Evolutionary conservation across 2,329 filamentous ascomycete genomes (phyloP).

Genomic region (Dactylonectria macrodidyma): DNA sequence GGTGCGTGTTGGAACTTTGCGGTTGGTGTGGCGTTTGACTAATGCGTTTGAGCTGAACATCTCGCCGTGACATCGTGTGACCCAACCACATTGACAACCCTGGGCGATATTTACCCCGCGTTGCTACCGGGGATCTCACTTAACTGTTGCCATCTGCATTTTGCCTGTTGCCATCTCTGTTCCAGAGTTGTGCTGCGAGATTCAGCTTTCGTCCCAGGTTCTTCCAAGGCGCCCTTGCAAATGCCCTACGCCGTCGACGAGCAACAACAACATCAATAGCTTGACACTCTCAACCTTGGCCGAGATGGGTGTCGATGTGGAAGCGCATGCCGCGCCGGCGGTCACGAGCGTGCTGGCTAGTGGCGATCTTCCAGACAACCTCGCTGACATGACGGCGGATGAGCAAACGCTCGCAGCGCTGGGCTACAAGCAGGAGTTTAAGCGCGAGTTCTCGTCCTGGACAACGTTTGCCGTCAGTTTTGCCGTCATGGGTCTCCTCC

Average conservation of each 20-base stretch:
- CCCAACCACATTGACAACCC: background rate
- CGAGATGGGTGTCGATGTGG: conserved; percentile 22
- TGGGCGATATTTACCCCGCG: background rate
- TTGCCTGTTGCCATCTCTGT: too few relatives aligned
- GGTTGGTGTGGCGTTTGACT: conserved; percentile 4
- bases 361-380: conserved; percentile 26
- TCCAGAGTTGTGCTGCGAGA: background rate
- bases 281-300: background rate
- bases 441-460: conserved; percentile 28
- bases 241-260: background rate
- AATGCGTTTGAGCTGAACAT: background rate
- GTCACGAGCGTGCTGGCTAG: conserved; percentile 24
- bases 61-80: background rate
- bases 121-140: background rate
- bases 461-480: conserved; percentile 31
- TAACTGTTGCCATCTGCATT: background rate
- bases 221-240: background rate
- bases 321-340: conserved; percentile 9
- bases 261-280: background rate
- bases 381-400: conserved; percentile 20
- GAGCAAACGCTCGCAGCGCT: conserved; percentile 28
- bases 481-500: conserved; percentile 30
- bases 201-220: background rate
- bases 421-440: conserved; percentile 34
- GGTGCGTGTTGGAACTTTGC: background rate